Percentiles rank a stretch among this genome's conserved stretches.
Evolutionary conservation across 148 eudicot genomes (phyloP).

Genomic region (Chenopodium berlandieri): DNA sequence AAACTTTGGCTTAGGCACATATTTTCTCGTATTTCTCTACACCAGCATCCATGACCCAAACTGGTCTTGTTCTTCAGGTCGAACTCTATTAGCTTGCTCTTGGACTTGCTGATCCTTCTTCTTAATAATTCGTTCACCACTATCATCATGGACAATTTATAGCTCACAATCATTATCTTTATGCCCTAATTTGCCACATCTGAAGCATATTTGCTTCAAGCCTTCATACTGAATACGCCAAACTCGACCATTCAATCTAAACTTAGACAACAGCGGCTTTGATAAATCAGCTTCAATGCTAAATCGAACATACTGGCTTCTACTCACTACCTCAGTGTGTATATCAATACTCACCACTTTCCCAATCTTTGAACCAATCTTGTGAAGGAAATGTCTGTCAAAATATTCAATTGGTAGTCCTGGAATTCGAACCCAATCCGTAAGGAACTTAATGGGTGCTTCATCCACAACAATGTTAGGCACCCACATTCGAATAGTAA

Average conservation of each 20-base stretch:
- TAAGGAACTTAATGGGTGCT: not conserved
- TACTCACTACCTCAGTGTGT: not conserved
- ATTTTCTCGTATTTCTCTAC: no score
- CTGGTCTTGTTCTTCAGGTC: not conserved
- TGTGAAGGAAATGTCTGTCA: not conserved
- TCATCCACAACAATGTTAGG: not conserved
- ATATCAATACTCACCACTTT: not conserved
- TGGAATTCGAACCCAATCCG: not conserved
- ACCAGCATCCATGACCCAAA: no score
- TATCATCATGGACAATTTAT: not conserved
- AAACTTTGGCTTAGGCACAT: no score
- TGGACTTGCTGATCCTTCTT: no score
- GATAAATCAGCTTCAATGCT: not conserved
- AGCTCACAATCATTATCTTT: not conserved
- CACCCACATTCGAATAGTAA: not conserved
- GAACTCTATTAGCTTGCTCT: no score
- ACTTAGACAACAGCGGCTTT: not conserved
- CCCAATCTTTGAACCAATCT: not conserved
- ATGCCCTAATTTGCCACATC: not conserved
- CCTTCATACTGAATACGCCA: not conserved
- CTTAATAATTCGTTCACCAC: not conserved
- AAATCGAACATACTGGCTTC: not conserved
- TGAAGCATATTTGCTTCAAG: not conserved
- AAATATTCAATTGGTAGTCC: not conserved
- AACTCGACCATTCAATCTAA: not conserved